phyloP scores from a whole-genome alignment of 805 yeast genomes.

The Wickerhamomyces bovis region DNA sequence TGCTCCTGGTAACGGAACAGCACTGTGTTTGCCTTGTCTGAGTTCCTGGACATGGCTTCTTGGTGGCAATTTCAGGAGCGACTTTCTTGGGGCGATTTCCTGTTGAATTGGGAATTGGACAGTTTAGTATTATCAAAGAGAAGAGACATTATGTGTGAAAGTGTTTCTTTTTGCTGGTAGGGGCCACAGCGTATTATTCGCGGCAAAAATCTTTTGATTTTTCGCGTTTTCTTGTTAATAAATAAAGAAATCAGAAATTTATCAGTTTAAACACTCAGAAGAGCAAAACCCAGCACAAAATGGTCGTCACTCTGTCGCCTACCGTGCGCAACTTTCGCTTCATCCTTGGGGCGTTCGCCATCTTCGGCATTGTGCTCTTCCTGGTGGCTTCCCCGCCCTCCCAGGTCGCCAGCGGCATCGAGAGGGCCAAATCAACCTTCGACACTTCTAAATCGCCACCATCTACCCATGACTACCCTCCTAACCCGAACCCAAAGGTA shows the following conservation, averaged over 20 bases:
- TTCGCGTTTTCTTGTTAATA: background rate
- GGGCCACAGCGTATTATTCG: too few species aligned
- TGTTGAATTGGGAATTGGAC: too few species aligned
- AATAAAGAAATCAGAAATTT: background rate
- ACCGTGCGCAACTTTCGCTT: conserved; percentile 47
- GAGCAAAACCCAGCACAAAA: background rate
- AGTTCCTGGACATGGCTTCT: conserved; percentile 63
- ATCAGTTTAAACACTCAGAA: background rate
- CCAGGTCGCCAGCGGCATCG: conserved; percentile 29
- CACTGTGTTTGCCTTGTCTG: conserved; percentile 69
- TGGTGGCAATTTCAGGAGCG: background rate
- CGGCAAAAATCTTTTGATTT: background rate
- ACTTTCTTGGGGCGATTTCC: too few species aligned
- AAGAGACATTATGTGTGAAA: too few species aligned
- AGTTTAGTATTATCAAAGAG: too few species aligned
- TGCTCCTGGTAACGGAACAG: conserved; percentile 60
- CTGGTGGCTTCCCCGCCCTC: conserved; percentile 43
- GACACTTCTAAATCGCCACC: conserved; percentile 6
- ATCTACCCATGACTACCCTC: conserved; percentile 10
- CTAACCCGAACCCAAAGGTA: conserved; percentile 6
- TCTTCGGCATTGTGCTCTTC: conserved; percentile 44
- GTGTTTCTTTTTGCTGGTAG: background rate
- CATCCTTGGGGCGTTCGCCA: conserved; percentile 42
- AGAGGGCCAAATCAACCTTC: conserved; percentile 20
- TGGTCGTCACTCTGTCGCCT: conserved; percentile 8